A percentile compares a stretch with the other conserved stretches of the same genome.
Evolutionary conservation across 208 protist species (phyloP).

Genomic region (Acanthamoeba culbertsoni): DNA sequence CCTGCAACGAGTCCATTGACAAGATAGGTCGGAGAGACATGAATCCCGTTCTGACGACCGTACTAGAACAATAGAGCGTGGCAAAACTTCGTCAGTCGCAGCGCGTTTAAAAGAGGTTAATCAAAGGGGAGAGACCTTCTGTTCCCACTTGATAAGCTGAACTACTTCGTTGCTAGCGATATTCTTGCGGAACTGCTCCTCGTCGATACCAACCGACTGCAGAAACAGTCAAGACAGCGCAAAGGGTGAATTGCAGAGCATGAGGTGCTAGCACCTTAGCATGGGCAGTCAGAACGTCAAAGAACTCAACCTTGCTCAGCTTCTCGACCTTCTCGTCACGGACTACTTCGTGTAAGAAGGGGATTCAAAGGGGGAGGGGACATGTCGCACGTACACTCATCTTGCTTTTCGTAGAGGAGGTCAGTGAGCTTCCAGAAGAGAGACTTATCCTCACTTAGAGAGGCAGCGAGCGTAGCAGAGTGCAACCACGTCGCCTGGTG

Average conservation of each 20-base stretch:
- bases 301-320: conserved; percentile 32
- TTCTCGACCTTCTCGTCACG: conserved; percentile 24
- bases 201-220: conserved; percentile 10
- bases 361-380: background rate
- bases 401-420: conserved; percentile 37
- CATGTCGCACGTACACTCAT: background rate
- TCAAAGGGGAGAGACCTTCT: background rate
- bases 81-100: background rate
- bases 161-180: conserved; percentile 32
- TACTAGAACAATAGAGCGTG: background rate
- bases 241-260: background rate
- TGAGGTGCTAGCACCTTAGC: background rate
- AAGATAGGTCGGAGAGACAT: background rate
- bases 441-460: background rate
- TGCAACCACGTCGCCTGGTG: conserved; percentile 33
- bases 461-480: conserved; percentile 4
- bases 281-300: background rate
- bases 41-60: conserved; percentile 38
- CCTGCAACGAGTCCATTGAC: background rate
- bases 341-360: background rate
- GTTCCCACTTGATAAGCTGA: conserved; percentile 48
- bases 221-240: background rate
- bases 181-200: conserved; percentile 14
- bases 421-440: conserved; percentile 39
- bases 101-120: background rate